Conservation (phyloP, 805 yeast genomes). For the Ascoidea tarda region DNA sequence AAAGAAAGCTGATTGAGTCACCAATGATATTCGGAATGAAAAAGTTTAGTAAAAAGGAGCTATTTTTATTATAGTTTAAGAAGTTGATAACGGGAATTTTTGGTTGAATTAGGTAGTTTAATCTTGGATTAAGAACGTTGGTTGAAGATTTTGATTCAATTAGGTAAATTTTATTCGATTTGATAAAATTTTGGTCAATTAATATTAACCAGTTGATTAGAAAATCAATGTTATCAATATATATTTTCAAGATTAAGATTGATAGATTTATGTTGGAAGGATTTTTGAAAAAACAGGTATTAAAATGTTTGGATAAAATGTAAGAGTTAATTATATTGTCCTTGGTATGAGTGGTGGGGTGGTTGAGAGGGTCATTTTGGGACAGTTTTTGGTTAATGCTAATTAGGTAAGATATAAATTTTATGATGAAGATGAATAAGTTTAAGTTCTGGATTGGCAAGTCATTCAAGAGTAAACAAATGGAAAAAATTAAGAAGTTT, state of each 20-base stretch:
- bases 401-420: background rate
- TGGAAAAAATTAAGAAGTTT: background rate
- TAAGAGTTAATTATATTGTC: too few species aligned
- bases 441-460: too few species aligned
- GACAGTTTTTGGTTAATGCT: background rate
- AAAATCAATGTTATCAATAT: background rate
- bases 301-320: background rate
- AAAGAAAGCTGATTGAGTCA: too few species aligned
- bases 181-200: background rate
- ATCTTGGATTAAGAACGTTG: background rate
- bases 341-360: background rate
- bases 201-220: background rate
- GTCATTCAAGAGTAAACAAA: too few species aligned
- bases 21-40: background rate
- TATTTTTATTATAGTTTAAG: too few species aligned
- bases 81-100: too few species aligned
- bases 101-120: background rate
- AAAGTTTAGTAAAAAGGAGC: too few species aligned
- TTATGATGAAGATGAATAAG: too few species aligned
- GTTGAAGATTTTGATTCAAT: background rate
- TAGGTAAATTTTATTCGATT: background rate
- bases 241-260: background rate
- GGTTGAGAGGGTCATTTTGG: background rate
- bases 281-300: too few species aligned
- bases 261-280: too few species aligned